Percentiles rank a stretch among this genome's conserved stretches.
Evolutionary conservation across 1,284 basidiomycete genomes (phyloP).

Genomic region (Leccinum pachyderme): DNA sequence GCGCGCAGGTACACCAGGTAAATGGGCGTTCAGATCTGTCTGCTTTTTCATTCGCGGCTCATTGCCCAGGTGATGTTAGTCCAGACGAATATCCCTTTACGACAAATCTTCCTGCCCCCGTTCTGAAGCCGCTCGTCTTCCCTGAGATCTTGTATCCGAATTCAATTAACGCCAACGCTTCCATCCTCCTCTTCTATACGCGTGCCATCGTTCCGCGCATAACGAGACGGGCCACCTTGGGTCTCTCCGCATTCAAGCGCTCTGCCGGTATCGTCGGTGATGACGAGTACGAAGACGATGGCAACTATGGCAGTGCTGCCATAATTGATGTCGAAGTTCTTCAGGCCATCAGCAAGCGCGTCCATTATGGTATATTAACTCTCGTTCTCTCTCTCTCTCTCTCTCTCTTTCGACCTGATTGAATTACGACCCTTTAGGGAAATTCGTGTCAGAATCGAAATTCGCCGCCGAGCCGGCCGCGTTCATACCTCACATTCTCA

Average conservation of each 20-base stretch:
- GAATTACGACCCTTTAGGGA: conserved; percentile 55
- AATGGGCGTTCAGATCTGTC: conserved; percentile 12
- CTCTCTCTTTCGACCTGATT: conserved; percentile 22
- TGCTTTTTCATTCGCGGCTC: conserved; percentile 1
- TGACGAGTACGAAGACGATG: conserved; percentile 79
- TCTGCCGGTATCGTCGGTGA: conserved; percentile 64
- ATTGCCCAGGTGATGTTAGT: conserved; percentile 39
- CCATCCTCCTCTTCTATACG: conserved; percentile 90
- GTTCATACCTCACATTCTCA: conserved; percentile 89
- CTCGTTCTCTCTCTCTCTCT: conserved; percentile 28
- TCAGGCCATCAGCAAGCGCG: conserved; percentile 91
- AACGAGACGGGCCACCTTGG: conserved; percentile 64
- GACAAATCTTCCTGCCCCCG: conserved; percentile 75
- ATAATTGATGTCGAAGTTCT: conserved; percentile 94
- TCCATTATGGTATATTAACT: conserved; percentile 83
- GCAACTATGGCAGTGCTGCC: conserved; percentile 96
- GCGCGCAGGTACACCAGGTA: conserved; percentile 90
- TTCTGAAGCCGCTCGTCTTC: conserved; percentile 76
- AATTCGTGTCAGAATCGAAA: conserved; percentile 98
- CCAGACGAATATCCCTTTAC: conserved; percentile 99
- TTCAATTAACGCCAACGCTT: conserved; percentile 82
- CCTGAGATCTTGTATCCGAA: conserved; percentile 83
- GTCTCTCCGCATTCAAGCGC: conserved; percentile 60
- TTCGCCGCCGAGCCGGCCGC: conserved; percentile 82
- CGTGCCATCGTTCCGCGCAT: conserved; percentile 81